Percentiles rank a stretch among this genome's conserved stretches.
These are phyloP conservation scores for Rhododendron mucronatum DNA, from an alignment of 148 eudicot species.

Conservation along the genomic window DNA sequence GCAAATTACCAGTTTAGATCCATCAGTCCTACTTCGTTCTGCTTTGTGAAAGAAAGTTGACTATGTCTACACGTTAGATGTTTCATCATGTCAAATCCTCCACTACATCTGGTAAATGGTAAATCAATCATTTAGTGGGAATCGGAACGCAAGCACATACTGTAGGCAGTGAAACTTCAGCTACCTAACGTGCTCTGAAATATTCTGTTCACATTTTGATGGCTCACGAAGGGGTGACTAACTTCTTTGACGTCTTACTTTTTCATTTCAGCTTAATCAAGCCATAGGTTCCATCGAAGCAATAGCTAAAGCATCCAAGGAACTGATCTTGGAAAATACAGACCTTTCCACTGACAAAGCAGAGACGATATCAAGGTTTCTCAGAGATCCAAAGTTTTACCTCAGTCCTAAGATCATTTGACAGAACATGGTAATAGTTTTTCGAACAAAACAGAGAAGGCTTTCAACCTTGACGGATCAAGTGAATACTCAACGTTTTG, in stretches of 20 bases:
- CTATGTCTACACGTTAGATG: background rate
- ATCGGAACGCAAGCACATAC: background rate
- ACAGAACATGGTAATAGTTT: constrained; percentile 13
- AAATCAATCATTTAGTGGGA: background rate
- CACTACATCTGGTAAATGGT: background rate
- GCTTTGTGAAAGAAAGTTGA: background rate
- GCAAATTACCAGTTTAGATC: background rate
- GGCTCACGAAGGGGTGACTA: background rate
- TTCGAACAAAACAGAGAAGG: background rate
- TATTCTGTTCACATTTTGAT: background rate
- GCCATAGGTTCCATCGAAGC: constrained; percentile 92
- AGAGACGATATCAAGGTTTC: constrained; percentile 67
- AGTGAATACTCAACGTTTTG: background rate
- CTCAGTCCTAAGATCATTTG: constrained; percentile 64
- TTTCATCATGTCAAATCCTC: background rate
- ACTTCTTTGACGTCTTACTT: background rate
- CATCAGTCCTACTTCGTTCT: background rate
- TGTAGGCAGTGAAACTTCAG: background rate
- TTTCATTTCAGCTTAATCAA: constrained; percentile 72
- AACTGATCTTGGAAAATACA: constrained; percentile 63
- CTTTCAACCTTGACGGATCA: background rate
- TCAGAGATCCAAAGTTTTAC: constrained; percentile 75
- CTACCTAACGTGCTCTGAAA: background rate
- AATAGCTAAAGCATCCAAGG: constrained; percentile 86
- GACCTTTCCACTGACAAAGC: constrained; percentile 90